These are phyloP conservation scores for Sclerotinia trifoliorum DNA, from an alignment of 2,329 filamentous ascomycete species.

Conservation along the genomic window DNA sequence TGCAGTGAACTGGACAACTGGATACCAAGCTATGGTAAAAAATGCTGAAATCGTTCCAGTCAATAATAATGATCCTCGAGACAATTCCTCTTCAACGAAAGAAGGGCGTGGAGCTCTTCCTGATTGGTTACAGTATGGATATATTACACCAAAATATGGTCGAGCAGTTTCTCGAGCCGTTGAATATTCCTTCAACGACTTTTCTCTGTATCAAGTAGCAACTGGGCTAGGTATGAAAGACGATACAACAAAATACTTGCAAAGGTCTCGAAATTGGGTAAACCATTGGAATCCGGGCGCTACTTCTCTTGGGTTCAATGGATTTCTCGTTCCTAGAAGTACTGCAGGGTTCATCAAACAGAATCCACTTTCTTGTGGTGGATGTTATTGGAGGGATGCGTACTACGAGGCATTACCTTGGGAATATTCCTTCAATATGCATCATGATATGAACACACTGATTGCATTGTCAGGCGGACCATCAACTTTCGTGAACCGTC, in stretches of 20 bases:
- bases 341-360: constrained; percentile 48
- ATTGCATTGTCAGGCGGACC: constrained; percentile 50
- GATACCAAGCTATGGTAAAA: constrained; percentile 61
- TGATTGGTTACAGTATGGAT: constrained; percentile 65
- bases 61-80: constrained; percentile 55
- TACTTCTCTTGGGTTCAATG: constrained; percentile 57
- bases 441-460: constrained; percentile 52
- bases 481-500: constrained; percentile 47
- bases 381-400: constrained; percentile 54
- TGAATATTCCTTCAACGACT: constrained; percentile 70
- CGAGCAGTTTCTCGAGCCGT: constrained; percentile 64
- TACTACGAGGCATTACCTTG: constrained; percentile 53
- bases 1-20: constrained; percentile 61
- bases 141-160: constrained; percentile 61
- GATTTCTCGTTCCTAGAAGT: constrained; percentile 63
- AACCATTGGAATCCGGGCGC: constrained; percentile 66
- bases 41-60: constrained; percentile 62
- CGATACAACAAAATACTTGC: constrained; percentile 59
- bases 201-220: constrained; percentile 64
- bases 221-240: constrained; percentile 56
- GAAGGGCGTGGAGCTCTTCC: constrained; percentile 67
- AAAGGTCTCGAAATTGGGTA: constrained; percentile 66
- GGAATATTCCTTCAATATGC: constrained; percentile 58
- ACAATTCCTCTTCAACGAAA: constrained; percentile 59
- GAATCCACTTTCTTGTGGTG: constrained; percentile 49